phyloP scores from a whole-genome alignment of 768 basidiomycete genomes.

The Collybia nuda region DNA sequence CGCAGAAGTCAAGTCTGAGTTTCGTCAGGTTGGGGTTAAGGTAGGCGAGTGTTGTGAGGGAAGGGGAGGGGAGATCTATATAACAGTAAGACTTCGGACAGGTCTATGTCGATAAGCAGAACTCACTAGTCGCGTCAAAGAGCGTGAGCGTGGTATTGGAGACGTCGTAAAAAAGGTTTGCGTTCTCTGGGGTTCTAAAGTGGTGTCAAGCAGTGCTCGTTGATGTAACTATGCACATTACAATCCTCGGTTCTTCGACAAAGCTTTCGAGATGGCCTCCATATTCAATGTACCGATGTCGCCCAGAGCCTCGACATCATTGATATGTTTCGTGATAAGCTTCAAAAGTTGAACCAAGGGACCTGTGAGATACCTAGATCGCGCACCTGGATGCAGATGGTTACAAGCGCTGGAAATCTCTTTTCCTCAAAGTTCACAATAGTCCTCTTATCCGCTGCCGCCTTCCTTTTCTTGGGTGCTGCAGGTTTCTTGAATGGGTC shows the following conservation, averaged over 20 bases:
- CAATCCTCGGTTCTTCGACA: constrained; percentile 82
- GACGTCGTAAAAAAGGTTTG: constrained; percentile 78
- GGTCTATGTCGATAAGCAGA: background rate
- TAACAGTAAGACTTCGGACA: background rate
- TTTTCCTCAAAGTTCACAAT: constrained; percentile 70
- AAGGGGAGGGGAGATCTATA: constrained; percentile 66
- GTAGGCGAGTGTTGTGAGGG: constrained; percentile 66
- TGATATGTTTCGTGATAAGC: constrained; percentile 84
- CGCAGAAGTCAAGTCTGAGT: constrained; percentile 85
- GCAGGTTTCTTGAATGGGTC: constrained; percentile 87
- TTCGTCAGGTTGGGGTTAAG: constrained; percentile 84
- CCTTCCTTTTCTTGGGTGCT: constrained; percentile 59
- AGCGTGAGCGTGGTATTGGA: constrained; percentile 66
- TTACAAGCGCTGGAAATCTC: constrained; percentile 68
- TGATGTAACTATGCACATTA: constrained; percentile 40
- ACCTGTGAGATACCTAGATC: constrained; percentile 11
- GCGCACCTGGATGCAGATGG: constrained; percentile 75
- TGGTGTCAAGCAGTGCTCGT: background rate
- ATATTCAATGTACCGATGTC: constrained; percentile 85
- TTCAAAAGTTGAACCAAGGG: constrained; percentile 22
- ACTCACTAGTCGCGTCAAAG: constrained; percentile 89
- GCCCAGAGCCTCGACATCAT: constrained; percentile 87
- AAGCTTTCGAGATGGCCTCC: constrained; percentile 79
- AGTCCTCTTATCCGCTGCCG: constrained; percentile 64
- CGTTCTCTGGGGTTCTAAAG: constrained; percentile 74